Base-by-base conservation (phyloP, 2,329 filamentous ascomycete genomes). In the Pyrenochaeta sp. region DNA sequence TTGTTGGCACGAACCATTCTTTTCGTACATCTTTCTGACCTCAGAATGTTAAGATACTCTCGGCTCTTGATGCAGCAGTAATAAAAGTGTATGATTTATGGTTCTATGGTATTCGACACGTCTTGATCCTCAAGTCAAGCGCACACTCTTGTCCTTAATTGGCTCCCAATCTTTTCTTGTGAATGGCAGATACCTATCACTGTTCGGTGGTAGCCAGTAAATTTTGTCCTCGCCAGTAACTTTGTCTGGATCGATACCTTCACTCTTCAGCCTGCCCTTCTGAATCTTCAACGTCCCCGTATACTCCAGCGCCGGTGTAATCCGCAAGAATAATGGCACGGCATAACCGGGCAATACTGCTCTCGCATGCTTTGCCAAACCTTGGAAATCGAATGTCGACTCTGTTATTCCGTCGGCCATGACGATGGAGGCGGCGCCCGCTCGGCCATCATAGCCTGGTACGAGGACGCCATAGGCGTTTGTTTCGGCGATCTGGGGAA, bases 211-310 rank as follows among this genome's bases (percentile, higher is more conserved):
- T 34, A 82, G 52, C 80, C 80, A 82, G 50, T 78, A 82, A 13
- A 82, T 55, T 53, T 62, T 68, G 48, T 79, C 78, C 8, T 71
- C 71, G 6, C 65, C 71, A 1, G 76, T 76, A 7, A 82, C 73
- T n/a, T 71, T 68, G 1, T 78, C 74, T 1, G 77, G 67, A 56
- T 82, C 76, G n/a, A 82, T 72, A 0, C 80, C 81, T 56, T 82
- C 78, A 2, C 66, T 65, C 61, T 80, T 77, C 39, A 82, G 62
- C 27, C 72, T 73, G 1, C 77, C 76, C 54, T 83, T 82, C 62
- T 80, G 79, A 13, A 82, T 65, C 71, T 82, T 82, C 69, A 81
- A 64, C 7, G 80, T 82, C 3, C 77, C 79, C 13, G 80, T 82
- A 54, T 81, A 80, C 52, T 81, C 80, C 24, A 82, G 65, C 47